These are phyloP conservation scores for Gossypium herbaceum DNA, from an alignment of 345 rosid species.

Conservation along the genomic window DNA sequence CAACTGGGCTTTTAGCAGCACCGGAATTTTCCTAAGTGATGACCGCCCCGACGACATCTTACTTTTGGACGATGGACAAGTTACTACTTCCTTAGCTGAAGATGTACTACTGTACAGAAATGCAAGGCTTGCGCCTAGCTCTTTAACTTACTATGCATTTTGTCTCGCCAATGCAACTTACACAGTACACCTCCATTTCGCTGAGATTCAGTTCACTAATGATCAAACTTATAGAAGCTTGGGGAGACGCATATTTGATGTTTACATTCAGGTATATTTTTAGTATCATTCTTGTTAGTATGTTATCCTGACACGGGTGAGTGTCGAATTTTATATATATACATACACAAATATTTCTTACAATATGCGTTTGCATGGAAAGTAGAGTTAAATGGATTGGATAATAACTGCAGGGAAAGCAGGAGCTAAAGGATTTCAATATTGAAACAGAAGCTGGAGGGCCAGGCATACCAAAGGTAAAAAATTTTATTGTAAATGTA, in stretches of 20 bases:
- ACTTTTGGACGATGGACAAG: background rate
- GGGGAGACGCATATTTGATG: conserved; percentile 61
- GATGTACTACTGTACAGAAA: background rate
- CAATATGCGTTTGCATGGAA: background rate
- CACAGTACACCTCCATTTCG: conserved; percentile 57
- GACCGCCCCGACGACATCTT: conserved; percentile 21
- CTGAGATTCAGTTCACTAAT: conserved; percentile 52
- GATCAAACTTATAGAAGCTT: conserved; percentile 9
- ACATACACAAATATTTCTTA: background rate
- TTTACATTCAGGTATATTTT: conserved; percentile 49
- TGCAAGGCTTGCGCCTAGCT: conserved; percentile 56
- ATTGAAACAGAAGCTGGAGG: conserved; percentile 50
- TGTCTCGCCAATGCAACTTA: conserved; percentile 54
- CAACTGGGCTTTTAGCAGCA: conserved; percentile 56
- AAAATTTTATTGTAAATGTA: conserved; percentile 25
- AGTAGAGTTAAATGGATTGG: background rate
- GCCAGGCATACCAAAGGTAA: conserved; percentile 25
- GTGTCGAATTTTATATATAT: background rate
- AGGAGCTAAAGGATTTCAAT: conserved; percentile 45
- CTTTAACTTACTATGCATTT: conserved; percentile 53
- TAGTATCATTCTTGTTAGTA: too few relatives aligned
- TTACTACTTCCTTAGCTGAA: too few relatives aligned
- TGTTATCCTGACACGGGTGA: too few relatives aligned
- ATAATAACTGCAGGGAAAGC: conserved; percentile 35
- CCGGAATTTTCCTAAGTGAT: conserved; percentile 44